Base-by-base conservation (phyloP, 441 rosid genomes). In the Pelargonium myrrhifolium region DNA sequence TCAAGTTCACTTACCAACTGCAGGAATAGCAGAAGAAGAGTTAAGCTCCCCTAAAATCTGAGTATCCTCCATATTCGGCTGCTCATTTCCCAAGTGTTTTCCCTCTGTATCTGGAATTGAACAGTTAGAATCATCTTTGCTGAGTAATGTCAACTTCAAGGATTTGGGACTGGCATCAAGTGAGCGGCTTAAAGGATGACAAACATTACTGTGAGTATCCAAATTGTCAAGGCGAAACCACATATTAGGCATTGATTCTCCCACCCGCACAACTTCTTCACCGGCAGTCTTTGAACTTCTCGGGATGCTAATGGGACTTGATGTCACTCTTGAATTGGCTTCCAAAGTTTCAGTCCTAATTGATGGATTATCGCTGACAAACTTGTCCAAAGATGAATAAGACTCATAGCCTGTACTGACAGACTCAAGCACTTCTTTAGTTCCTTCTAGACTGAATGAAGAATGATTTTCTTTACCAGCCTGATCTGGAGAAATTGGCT, bases 171-270 rank as follows among this genome's bases (percentile, higher is more conserved):
- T 72, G 15, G 83, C 74, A 66, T 85, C 97, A 68, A 92, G 75
- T 1, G 99, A 91, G 70, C 74, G 87, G 80, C 92, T 84, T 55
- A 87, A 71, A 68, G 87, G 86, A 81, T 65, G 73, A 56, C 47
- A 60, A 55, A 70, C 65, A 61, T 72, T 71, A 8, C 21, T 56
- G 11, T 21, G 62, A 31, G 68, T 64, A 42, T 68, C 84, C 59
- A 85, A 60, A 75, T 74, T 64, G 47, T 72, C 70, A 58, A 56
- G 40, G 20, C 65, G 66, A 60, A 82, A 78, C 79, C 85, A 74
- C 74, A 83, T 80, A 78, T 73, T 76, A 2, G 99, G 98, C 81
- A 94, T 81, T 71, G 98, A 94, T 77, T 81, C 87, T 60, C 65
- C 81, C 64, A 79, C 73, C 81, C 78, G 69, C 61, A 75, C 81